phyloP scores from a whole-genome alignment of 306 rosid species.

The Fragaria iinumae region DNA sequence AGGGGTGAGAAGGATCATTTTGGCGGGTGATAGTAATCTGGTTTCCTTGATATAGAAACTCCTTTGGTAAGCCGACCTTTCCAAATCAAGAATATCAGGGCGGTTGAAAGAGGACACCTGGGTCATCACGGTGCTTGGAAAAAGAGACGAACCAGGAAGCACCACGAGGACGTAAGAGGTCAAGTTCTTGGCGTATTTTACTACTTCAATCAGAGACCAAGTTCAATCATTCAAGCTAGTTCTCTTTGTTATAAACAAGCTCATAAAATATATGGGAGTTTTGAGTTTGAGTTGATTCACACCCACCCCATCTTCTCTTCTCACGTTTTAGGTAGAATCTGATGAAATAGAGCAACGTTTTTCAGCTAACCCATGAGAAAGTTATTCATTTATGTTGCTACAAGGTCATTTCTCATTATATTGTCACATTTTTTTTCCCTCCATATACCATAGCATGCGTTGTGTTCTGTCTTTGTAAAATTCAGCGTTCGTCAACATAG shows the following conservation, averaged over 20 bases:
- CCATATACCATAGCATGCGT: no score
- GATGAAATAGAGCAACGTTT: not conserved
- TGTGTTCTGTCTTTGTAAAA: not conserved
- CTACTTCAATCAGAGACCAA: not conserved
- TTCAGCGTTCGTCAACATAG: not conserved
- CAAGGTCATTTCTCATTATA: no score
- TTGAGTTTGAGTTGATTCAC: not conserved
- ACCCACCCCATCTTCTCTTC: not conserved
- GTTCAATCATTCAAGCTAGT: not conserved
- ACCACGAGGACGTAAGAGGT: not conserved
- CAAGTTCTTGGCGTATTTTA: not conserved
- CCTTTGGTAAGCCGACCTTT: not conserved
- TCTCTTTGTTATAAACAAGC: not conserved
- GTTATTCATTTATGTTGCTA: no score
- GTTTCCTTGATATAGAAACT: not conserved
- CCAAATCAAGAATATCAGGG: conserved; percentile 2
- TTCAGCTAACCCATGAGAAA: not conserved
- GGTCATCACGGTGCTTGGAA: not conserved
- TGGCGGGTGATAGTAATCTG: not conserved
- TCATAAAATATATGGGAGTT: not conserved
- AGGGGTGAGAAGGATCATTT: not conserved
- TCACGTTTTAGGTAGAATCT: not conserved
- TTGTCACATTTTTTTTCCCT: no score
- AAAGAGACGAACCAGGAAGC: not conserved
- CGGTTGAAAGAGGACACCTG: not conserved